Evolutionary conservation across 1,284 basidiomycete genomes (phyloP), one percentile per base, ranked within the genome.

Genomic region (Neotropicomus parvogracilis): DNA sequence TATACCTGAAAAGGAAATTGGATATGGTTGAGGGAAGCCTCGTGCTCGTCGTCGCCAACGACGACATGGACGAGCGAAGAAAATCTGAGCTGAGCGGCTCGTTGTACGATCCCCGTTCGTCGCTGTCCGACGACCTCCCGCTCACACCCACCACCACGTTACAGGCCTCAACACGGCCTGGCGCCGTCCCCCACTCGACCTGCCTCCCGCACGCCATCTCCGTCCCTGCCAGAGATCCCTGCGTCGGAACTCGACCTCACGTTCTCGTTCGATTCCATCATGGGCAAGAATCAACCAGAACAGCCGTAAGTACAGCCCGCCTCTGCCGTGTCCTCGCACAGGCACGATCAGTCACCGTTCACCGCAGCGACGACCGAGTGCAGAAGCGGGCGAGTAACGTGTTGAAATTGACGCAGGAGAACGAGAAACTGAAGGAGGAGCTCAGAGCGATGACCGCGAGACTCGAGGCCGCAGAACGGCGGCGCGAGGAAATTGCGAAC

Each of bases 361-460:
- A 46, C 52, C 50, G 41, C 56, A 85, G 83, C 58, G 63, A 68
- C 49, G 77, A 78, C 54, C 80, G 80, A 64, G 74, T 89, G 43
- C 73, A 85, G 63, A 89, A 88, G 67, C 79, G 86, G 54, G 81
- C 80, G 31, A 85, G 82, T 59, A 88, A 85, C 63, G 83, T 89
- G 50, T 62, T 86, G 60, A 85, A 83, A 60, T 72, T 89, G 27
- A 75, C 82, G 14, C 74, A 85, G 68, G 86, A 89, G 72, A 85
- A 88, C 66, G 83, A 86, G 63, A 85, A 83, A 65, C 70, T 89
- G 54, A 81, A 83, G 65, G 81, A 76, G 40, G 80, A 88, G 66
- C 73, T 89, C 59, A 79, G 75, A 60, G 84, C 81, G 44, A 84
- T 89, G 83, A 77, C 77, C 19, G 84, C 82, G 55, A 72, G 86